A percentile compares a stretch with the other conserved stretches of the same genome.
Conservation (phyloP, 257 asterid genomes). For the Cinchona pubescens region DNA sequence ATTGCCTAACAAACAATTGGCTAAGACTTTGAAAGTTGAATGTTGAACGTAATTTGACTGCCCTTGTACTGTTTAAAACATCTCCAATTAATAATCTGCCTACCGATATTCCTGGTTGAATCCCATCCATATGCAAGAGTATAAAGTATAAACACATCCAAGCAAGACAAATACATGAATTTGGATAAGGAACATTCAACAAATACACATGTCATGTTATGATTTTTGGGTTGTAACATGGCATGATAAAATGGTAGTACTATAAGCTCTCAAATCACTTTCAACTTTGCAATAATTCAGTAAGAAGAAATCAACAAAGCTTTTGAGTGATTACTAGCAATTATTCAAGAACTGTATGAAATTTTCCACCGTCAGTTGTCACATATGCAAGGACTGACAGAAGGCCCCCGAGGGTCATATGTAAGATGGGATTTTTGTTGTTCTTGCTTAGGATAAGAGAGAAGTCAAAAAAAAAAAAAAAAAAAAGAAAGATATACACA, state of each 20-base stretch:
- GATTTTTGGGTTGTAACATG: not conserved
- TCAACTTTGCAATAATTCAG: constrained; percentile 27
- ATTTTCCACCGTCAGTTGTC: constrained; percentile 33
- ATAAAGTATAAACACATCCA: no score
- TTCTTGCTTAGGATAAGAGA: constrained; percentile 33
- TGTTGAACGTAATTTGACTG: no score
- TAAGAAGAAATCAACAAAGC: constrained; percentile 6
- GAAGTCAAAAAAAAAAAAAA: no score
- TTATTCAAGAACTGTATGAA: not conserved
- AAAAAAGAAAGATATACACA: not conserved
- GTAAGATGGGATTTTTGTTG: constrained; percentile 27
- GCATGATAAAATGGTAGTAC: not conserved
- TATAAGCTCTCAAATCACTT: constrained; percentile 18
- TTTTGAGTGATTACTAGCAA: not conserved
- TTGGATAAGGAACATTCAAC: not conserved
- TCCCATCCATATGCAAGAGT: no score
- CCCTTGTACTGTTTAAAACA: no score
- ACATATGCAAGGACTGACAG: constrained; percentile 26
- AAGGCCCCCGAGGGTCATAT: constrained; percentile 19
- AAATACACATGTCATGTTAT: not conserved
- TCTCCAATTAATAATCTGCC: no score
- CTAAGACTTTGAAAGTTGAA: no score
- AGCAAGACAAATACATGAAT: no score
- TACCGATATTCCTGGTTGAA: no score
- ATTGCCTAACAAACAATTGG: no score